Base-by-base conservation (phyloP, 768 basidiomycete species). In the Lentinus tigrinus region DNA sequence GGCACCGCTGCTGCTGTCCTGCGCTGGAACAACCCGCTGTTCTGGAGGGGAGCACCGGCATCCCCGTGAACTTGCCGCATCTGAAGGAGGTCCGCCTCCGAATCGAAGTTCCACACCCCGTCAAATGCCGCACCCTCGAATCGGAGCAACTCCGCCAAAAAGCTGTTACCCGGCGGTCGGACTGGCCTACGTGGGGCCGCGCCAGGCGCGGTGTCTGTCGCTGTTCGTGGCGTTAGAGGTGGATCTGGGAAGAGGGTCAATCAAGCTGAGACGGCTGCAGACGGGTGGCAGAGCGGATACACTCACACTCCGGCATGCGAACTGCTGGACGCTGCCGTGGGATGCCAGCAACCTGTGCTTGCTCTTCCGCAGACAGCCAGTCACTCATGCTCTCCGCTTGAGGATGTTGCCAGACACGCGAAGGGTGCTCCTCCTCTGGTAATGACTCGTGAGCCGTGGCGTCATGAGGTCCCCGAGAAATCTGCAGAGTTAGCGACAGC, bases 401-500 rank as follows among this genome's bases (percentile, higher is more conserved):
- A 1, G 68, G 68, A 19, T 65, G 63, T 23, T 44, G 54, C 68
- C 68, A 69, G 21, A 21, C 47, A 17, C 58, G 46, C 11, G n/a
- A 24, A 37, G 16, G 26, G 23, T 34, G 14, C 24, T 27, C 38
- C 14, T 14, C 3, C 3, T n/a, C 26, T 8, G 21, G 28, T 4
- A 23, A 54, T 21, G 17, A 21, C 10, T 24, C 38, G n/a, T 7
- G 27, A n/a, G 46, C 38, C 14, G 55, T 24, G 28, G 53, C n/a
- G 28, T 38, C 52, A 13, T 40, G 53, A 19, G 11, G 48, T 6
- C 40, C 14, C 38, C 57, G 47, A 6, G 53, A 31, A 11, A 63
- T 24, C 6, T 57, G 54, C 39, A 63, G 80, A 0, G 88, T 91
- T 42, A 92, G 69, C 57, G 86, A 86, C 52, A 88, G 82, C 0